Percentiles rank a stretch among this genome's conserved stretches.
Evolutionary conservation across 257 asterid species (phyloP).

Genomic region (Lantana camara): DNA sequence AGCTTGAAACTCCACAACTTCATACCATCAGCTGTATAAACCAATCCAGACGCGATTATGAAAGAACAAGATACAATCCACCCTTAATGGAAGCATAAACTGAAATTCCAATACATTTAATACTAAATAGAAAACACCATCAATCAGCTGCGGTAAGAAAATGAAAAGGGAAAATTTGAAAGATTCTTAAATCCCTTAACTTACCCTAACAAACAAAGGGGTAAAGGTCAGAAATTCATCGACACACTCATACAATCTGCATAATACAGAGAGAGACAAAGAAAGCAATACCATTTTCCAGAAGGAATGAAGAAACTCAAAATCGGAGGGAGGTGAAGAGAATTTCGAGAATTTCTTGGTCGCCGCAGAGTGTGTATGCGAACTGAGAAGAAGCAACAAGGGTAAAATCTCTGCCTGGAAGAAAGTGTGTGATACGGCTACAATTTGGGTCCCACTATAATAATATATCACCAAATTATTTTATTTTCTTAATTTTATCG

Average conservation of each 20-base stretch:
- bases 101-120: background rate
- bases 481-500: too few species aligned
- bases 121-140: background rate
- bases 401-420: background rate
- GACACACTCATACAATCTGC: background rate
- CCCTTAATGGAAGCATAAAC: background rate
- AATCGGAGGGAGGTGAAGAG: background rate
- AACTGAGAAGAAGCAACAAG: background rate
- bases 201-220: background rate
- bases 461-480: background rate
- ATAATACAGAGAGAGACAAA: background rate
- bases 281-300: background rate
- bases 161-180: background rate
- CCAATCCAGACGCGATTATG: too few species aligned
- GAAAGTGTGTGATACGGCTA: too few species aligned
- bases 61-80: too few species aligned
- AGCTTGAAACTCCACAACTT: background rate
- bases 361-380: background rate
- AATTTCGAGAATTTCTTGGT: background rate
- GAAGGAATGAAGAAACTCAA: background rate
- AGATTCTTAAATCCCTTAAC: background rate
- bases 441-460: too few species aligned
- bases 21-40: too few species aligned
- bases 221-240: background rate
- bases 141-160: background rate